Percentiles rank a stretch among this genome's conserved stretches.
These are phyloP conservation scores for Penicillium paneum DNA, from an alignment of 2,329 filamentous ascomycete genomes.

Conservation along the genomic window DNA sequence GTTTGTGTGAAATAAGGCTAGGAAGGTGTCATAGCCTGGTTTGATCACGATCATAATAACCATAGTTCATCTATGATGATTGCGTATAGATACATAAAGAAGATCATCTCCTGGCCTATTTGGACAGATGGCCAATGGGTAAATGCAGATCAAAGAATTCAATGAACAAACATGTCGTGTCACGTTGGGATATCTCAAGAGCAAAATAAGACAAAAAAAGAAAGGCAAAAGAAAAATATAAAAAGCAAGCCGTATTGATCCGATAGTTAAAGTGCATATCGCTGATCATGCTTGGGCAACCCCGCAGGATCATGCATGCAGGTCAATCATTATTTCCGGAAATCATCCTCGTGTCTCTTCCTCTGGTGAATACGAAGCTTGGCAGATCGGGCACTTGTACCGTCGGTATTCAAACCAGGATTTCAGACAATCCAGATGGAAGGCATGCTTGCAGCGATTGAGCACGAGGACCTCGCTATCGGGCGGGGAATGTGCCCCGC, in stretches of 20 bases:
- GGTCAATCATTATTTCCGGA: background rate
- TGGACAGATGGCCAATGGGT: background rate
- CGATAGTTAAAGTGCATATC: background rate
- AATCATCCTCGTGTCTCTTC: slow-evolving; percentile 9
- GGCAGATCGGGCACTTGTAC: slow-evolving; percentile 32
- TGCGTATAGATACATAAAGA: background rate
- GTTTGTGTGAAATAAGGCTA: background rate
- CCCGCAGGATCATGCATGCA: background rate
- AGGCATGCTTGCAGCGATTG: slow-evolving; percentile 30
- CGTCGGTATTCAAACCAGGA: slow-evolving; percentile 31
- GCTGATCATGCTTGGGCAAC: background rate
- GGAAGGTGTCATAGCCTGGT: no score
- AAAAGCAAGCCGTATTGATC: background rate
- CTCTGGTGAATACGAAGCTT: slow-evolving; percentile 24
- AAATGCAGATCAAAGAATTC: background rate
- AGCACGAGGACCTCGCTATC: slow-evolving; percentile 23
- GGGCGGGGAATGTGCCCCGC: slow-evolving; percentile 1
- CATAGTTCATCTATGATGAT: background rate
- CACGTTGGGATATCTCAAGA: slow-evolving; percentile 3
- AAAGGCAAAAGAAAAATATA: background rate
- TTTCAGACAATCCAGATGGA: slow-evolving; percentile 28
- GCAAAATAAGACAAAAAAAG: background rate
- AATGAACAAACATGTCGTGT: background rate
- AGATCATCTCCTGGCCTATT: background rate
- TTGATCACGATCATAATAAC: no score